Percentiles rank a stretch among this genome's conserved stretches.
phyloP scores from a whole-genome alignment of 129 eudicot genomes.

The Erigeron canadensis region DNA sequence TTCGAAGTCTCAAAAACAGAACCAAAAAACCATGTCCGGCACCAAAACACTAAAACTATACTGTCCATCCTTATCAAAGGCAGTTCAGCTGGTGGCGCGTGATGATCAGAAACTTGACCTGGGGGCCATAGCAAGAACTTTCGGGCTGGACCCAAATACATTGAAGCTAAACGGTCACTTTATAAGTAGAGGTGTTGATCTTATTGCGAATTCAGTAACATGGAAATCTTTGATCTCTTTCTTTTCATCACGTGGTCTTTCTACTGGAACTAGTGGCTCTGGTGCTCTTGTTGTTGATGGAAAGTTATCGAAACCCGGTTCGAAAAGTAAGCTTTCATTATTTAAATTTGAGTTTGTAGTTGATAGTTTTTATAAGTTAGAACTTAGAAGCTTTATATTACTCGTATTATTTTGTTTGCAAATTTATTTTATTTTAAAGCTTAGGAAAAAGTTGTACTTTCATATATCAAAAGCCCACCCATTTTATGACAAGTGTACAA shows the following conservation, averaged over 20 bases:
- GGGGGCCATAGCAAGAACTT: constrained; percentile 61
- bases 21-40: constrained; percentile 26
- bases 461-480: too few species aligned
- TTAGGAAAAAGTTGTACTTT: too few species aligned
- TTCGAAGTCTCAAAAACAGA: constrained; percentile 21
- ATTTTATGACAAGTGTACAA: too few species aligned
- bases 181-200: constrained; percentile 71
- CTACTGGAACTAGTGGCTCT: constrained; percentile 58
- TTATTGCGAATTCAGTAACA: constrained; percentile 77
- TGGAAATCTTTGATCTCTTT: constrained; percentile 78
- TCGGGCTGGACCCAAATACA: constrained; percentile 71
- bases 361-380: too few species aligned
- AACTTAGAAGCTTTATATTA: too few species aligned
- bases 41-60: constrained; percentile 42
- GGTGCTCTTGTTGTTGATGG: constrained; percentile 61
- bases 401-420: too few species aligned
- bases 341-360: too few species aligned
- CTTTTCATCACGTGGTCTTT: constrained; percentile 59
- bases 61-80: constrained; percentile 59
- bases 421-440: too few species aligned
- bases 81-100: constrained; percentile 41
- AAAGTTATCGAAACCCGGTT: constrained; percentile 54
- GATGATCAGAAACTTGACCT: constrained; percentile 68
- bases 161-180: constrained; percentile 87
- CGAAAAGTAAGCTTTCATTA: constrained; percentile 55